Base-by-base conservation (phyloP, 2,329 filamentous ascomycete genomes). In the Xylariaceae sp. region DNA sequence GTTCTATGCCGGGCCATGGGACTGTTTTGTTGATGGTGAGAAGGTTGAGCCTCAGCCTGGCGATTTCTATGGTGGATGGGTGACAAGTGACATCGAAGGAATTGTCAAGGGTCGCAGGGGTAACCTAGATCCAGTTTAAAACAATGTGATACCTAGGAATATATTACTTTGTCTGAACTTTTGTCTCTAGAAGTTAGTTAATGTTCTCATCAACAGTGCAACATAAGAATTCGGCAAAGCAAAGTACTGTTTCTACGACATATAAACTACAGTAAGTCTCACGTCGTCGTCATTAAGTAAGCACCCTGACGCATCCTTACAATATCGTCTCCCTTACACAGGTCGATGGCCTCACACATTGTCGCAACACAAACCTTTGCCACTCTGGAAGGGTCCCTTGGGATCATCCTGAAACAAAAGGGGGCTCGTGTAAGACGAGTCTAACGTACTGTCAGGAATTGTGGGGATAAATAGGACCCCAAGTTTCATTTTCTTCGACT, bases 11-110 rank as follows among this genome's bases (percentile, higher is more conserved):
- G 76, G 73, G 12, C 78, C 78, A 11, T 82, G 78, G 79, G 74
- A 80, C 47, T 83, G 79, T 55, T 79, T 70, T 60, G 79, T 82
- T 4, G 78, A 83, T 59, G 77, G 77, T 8, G 79, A 83, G 61
- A 70, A 70, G 56, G 80, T 82, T 17, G 67, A 75, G 60, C 67
- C 77, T 32, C 78, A 82, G 64, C 77, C 76, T 14, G 77, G 77
- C 6, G 79, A 83, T 54, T 83, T 82, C 52, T 83, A 82, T 62
- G 80, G 80, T 20, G 80, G 80, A 4, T 32, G 27, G 27, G 27
- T 32, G 12, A 82, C 78, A 39, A 74, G 71, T 49, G 79, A 83
- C 47, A 71, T 83, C 49, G 74, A 76, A 54, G 75, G 77, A 23
- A 70, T 73, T 37, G 65, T 72, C 48, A 73, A 73, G 60, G 70